These are phyloP conservation scores for Plectosphaerella plurivora DNA, from an alignment of 2,329 filamentous ascomycete genomes.

Conservation along the genomic window DNA sequence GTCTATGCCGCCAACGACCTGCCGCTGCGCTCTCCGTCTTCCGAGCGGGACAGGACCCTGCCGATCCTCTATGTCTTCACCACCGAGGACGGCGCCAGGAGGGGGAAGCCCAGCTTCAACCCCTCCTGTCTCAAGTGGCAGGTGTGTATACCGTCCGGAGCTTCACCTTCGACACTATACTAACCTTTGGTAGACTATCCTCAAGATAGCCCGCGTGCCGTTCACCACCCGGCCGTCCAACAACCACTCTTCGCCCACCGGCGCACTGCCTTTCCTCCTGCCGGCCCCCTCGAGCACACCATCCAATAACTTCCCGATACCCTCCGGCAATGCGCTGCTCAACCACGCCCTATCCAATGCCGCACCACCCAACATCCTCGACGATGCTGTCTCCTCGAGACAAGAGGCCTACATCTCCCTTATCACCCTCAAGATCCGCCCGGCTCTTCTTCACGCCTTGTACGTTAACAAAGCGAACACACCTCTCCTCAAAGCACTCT, in stretches of 20 bases:
- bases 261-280: slow-evolving; percentile 82
- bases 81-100: slow-evolving; percentile 54
- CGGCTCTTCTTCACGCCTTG: slow-evolving; percentile 82
- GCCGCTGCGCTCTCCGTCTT: slow-evolving; percentile 54
- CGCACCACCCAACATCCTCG: slow-evolving; percentile 22
- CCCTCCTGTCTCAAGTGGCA: slow-evolving; percentile 96
- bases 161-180: background rate
- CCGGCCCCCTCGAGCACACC: slow-evolving; percentile 34
- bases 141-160: slow-evolving; percentile 47
- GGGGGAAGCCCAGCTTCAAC: slow-evolving; percentile 74
- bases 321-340: slow-evolving; percentile 58
- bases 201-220: slow-evolving; percentile 69
- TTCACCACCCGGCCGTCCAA: slow-evolving; percentile 68
- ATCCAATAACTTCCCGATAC: slow-evolving; percentile 36
- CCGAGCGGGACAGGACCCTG: slow-evolving; percentile 20
- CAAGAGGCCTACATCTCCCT: slow-evolving; percentile 76
- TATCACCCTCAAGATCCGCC: slow-evolving; percentile 71
- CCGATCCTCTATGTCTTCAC: slow-evolving; percentile 75
- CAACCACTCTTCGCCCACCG: slow-evolving; percentile 89
- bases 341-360: slow-evolving; percentile 59
- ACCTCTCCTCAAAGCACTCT: slow-evolving; percentile 64
- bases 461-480: slow-evolving; percentile 71
- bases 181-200: slow-evolving; percentile 58
- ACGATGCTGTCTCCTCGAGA: slow-evolving; percentile 48
- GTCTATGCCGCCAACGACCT: slow-evolving; percentile 73